Percentiles rank a stretch among this genome's conserved stretches.
These are phyloP conservation scores for Plasmodium relictum DNA, from an alignment of 169 alveolate species.

Conservation along the genomic window DNA sequence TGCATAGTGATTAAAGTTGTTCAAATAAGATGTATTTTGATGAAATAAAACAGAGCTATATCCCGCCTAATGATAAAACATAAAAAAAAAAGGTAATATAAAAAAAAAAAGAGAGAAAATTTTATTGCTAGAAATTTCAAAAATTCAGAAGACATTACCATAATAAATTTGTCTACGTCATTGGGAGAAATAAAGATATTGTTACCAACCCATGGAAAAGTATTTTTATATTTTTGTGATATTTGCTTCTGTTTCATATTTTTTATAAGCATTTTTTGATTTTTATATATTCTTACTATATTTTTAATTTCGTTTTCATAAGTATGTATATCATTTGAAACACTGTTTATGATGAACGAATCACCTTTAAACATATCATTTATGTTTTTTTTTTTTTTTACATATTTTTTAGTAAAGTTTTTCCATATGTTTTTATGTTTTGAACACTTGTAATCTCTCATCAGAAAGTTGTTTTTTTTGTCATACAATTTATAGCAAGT, in stretches of 20 bases:
- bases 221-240: conserved; percentile 28
- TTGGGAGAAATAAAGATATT: conserved; percentile 40
- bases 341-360: conserved; percentile 25
- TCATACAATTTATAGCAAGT: conserved; percentile 34
- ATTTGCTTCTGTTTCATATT: conserved; percentile 25
- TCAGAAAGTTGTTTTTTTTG: conserved; percentile 34
- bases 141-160: conserved; percentile 15
- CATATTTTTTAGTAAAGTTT: conserved; percentile 39
- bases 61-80: conserved; percentile 37
- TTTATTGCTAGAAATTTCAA: neutral
- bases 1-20: conserved; percentile 39
- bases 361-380: conserved; percentile 11
- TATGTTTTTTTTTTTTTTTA: conserved; percentile 24
- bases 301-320: conserved; percentile 40
- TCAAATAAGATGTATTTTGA: conserved; percentile 61
- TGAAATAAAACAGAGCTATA: conserved; percentile 33
- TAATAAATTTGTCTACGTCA: conserved; percentile 22
- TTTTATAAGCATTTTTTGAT: conserved; percentile 39
- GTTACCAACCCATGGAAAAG: conserved; percentile 69
- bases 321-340: conserved; percentile 36
- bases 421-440: conserved; percentile 40
- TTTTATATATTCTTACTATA: conserved; percentile 33
- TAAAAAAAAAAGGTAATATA: neutral
- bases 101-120: neutral
- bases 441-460: conserved; percentile 67